Percentiles rank a stretch among this genome's conserved stretches.
Evolutionary conservation across 495 filamentous ascomycete species (phyloP).

Genomic region (Aspergillus sclerotiicarbonarius): DNA sequence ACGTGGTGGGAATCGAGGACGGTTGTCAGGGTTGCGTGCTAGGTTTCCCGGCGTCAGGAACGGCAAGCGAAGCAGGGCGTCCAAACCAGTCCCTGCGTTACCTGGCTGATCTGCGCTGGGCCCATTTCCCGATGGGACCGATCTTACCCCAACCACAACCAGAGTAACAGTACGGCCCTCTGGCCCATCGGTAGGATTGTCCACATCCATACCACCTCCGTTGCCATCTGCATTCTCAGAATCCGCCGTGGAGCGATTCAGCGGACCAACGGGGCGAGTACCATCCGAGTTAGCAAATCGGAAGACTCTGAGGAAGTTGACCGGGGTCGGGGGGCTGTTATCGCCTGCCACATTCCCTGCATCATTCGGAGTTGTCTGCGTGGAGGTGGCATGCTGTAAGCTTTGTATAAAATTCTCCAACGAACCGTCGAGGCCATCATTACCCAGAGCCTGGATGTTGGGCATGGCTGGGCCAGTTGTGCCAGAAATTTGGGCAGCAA

Average conservation of each 20-base stretch:
- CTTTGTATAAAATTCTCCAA: constrained; percentile 58
- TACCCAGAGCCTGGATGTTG: constrained; percentile 57
- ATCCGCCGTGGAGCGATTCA: constrained; percentile 21
- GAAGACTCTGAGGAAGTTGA: constrained; percentile 61
- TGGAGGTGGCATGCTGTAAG: constrained; percentile 51
- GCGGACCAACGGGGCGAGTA: constrained; percentile 17
- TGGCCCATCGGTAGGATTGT: constrained; percentile 44
- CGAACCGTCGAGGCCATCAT: constrained; percentile 55
- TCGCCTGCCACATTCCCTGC: constrained; percentile 24
- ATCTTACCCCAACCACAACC: constrained; percentile 71
- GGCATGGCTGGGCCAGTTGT: constrained; percentile 51
- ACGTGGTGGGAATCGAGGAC: constrained; percentile 33
- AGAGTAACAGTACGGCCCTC: constrained; percentile 66
- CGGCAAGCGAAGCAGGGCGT: constrained; percentile 52
- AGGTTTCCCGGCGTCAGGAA: constrained; percentile 59
- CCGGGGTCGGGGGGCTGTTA: constrained; percentile 40
- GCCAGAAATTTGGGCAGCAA: constrained; percentile 60
- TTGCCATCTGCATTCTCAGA: constrained; percentile 16
- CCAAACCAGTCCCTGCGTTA: constrained; percentile 39
- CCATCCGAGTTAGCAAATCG: constrained; percentile 55
- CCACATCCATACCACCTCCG: constrained; percentile 36
- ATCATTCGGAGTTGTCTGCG: constrained; percentile 37
- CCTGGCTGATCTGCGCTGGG: constrained; percentile 44
- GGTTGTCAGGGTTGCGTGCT: constrained; percentile 36
- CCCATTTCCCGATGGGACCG: constrained; percentile 56